phyloP scores from a whole-genome alignment of 495 filamentous ascomycete genomes.

The Neurospora discreta region DNA sequence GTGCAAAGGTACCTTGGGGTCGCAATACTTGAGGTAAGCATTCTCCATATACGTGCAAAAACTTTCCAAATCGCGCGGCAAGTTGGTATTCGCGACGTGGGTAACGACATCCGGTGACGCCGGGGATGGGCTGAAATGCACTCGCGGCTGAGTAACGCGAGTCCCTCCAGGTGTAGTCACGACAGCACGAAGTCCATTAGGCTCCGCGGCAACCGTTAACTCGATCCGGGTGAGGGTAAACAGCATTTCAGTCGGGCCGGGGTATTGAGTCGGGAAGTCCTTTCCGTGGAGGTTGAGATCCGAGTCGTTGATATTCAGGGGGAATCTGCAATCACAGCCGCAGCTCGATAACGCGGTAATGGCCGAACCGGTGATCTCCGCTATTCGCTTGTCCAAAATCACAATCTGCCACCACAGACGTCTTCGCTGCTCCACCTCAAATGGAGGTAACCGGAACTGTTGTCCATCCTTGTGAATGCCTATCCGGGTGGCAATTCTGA shows the following conservation, averaged over 20 bases:
- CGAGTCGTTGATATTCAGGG: constrained; percentile 46
- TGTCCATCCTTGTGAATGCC: constrained; percentile 56
- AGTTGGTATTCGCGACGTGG: constrained; percentile 34
- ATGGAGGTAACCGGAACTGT: constrained; percentile 49
- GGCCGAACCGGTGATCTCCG: constrained; percentile 53
- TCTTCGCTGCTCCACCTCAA: constrained; percentile 57
- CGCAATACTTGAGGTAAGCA: constrained; percentile 48
- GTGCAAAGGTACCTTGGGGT: constrained; percentile 50
- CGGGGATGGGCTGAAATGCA: constrained; percentile 23
- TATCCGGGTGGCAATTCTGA: constrained; percentile 56
- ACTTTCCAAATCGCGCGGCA: constrained; percentile 40
- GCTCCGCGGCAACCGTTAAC: constrained; percentile 35
- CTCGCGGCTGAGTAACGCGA: constrained; percentile 19
- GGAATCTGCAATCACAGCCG: constrained; percentile 35
- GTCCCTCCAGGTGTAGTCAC: constrained; percentile 15
- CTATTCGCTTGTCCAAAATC: constrained; percentile 51
- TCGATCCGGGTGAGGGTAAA: constrained; percentile 38
- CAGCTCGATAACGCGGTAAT: constrained; percentile 43
- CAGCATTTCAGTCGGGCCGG: constrained; percentile 40
- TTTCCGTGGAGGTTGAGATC: constrained; percentile 40
- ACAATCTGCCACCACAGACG: constrained; percentile 65
- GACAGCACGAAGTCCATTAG: constrained; percentile 15
- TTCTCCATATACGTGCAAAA: constrained; percentile 47
- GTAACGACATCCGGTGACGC: constrained; percentile 30
- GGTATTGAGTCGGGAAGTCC: constrained; percentile 28